Percentiles rank a stretch among this genome's conserved stretches.
Conservation (phyloP, 306 rosid genomes). For the Lathyrus tuberosus region DNA sequence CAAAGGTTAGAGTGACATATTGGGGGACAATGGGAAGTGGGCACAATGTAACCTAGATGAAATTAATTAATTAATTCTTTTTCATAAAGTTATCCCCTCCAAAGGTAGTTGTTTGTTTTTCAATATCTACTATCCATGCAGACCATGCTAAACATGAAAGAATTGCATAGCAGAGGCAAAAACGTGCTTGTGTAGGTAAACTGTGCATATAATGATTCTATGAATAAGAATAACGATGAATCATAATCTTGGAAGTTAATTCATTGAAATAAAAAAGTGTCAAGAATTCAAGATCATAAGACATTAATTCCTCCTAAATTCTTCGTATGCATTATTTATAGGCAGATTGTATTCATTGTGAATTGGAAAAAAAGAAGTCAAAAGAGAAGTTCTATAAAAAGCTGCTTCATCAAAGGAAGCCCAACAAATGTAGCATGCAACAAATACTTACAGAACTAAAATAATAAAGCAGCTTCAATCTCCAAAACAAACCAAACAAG, state of each 20-base stretch:
- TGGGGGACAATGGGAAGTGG: slow-evolving; percentile 20
- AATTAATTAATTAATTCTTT: neutral
- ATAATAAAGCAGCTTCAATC: slow-evolving; percentile 19
- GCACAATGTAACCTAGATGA: slow-evolving; percentile 16
- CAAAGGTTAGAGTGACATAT: slow-evolving; percentile 6
- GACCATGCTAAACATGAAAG: slow-evolving; percentile 9
- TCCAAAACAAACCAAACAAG: slow-evolving; percentile 33
- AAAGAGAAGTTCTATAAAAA: slow-evolving; percentile 18
- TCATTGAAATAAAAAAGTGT: slow-evolving; percentile 8
- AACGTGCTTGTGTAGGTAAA: slow-evolving; percentile 24
- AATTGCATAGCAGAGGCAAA: slow-evolving; percentile 24
- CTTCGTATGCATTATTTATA: slow-evolving; percentile 14
- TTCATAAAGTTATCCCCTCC: slow-evolving; percentile 1
- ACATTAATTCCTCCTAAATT: slow-evolving; percentile 19
- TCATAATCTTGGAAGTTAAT: slow-evolving; percentile 10
- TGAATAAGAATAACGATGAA: neutral
- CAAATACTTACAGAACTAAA: slow-evolving; percentile 29
- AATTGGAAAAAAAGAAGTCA: neutral
- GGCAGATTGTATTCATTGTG: slow-evolving; percentile 15
- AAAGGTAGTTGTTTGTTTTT: slow-evolving; percentile 15
- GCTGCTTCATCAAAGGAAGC: slow-evolving; percentile 22
- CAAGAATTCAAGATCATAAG: slow-evolving; percentile 25
- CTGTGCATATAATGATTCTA: slow-evolving; percentile 10
- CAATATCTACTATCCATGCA: slow-evolving; percentile 26
- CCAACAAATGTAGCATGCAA: slow-evolving; percentile 26